Conservation (phyloP, 352 stramenopile species). For the Thraustochytrium sp. region DNA sequence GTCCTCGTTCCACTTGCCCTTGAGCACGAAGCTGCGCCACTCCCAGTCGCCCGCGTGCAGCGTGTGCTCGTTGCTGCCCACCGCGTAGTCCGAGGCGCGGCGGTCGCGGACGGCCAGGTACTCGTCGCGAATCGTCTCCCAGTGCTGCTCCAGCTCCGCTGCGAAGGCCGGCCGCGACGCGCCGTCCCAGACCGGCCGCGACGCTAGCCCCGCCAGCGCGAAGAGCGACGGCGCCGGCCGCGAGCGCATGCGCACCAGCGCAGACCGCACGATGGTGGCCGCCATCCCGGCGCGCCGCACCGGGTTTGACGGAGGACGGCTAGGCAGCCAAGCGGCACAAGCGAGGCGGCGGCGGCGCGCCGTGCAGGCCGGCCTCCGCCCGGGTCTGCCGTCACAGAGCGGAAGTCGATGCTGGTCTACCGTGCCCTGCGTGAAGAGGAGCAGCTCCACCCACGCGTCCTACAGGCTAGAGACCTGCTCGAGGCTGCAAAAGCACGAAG, state of each 20-base stretch:
- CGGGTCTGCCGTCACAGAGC: too few species aligned
- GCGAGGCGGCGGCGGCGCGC: background rate
- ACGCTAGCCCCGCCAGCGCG: background rate
- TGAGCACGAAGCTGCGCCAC: constrained; percentile 30
- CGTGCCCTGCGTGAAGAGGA: too few species aligned
- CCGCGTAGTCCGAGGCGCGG: constrained; percentile 1
- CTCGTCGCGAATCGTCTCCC: background rate
- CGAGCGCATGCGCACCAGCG: background rate
- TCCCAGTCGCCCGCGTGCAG: constrained; percentile 36
- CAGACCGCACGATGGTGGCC: constrained; percentile 38
- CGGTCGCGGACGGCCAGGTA: background rate
- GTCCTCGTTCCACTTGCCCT: background rate
- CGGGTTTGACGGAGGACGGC: background rate
- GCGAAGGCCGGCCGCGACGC: background rate
- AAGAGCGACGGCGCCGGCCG: background rate
- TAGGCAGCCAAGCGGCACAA: too few species aligned
- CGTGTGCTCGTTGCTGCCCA: background rate
- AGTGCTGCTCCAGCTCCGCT: background rate
- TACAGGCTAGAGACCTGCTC: too few species aligned
- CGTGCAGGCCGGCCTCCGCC: background rate
- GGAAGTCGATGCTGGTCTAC: too few species aligned
- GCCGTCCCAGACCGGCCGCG: constrained; percentile 2
- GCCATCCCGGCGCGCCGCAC: background rate
- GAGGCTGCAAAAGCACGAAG: too few species aligned
- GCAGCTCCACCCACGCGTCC: too few species aligned